Percentiles rank a stretch among this genome's conserved stretches.
Conservation (phyloP, 148 eudicot genomes). For the Selenicereus undatus region DNA sequence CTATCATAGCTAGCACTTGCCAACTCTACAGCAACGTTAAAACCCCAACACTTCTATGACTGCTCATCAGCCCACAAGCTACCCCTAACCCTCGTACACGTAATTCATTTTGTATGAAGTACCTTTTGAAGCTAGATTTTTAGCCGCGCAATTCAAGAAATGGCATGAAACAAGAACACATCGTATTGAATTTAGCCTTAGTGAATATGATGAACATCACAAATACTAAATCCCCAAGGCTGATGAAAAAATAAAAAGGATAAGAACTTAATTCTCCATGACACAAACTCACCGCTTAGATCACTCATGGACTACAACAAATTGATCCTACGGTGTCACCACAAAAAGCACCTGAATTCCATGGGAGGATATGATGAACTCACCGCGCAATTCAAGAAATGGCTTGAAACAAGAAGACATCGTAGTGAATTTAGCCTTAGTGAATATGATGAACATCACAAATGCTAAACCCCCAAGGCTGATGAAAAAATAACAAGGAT, state of each 20-base stretch:
- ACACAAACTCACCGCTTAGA: not conserved
- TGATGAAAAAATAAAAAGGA: not conserved
- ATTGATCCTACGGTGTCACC: not conserved
- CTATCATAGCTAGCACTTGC: not conserved
- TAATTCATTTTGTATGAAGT: not conserved
- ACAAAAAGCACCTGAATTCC: not conserved
- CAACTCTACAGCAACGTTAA: not conserved
- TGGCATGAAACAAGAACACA: not conserved
- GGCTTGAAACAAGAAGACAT: not conserved
- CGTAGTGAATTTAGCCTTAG: not conserved
- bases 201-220: not conserved
- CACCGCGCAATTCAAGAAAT: not conserved
- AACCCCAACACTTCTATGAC: not conserved
- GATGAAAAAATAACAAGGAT: not conserved
- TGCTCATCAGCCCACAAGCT: not conserved
- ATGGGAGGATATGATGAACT: not conserved
- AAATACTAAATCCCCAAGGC: not conserved
- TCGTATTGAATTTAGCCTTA: not conserved
- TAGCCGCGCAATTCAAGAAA: not conserved
- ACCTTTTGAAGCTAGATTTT: not conserved
- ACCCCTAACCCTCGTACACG: not conserved
- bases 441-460: not conserved
- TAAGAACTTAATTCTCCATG: not conserved
- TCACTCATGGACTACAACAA: not conserved
- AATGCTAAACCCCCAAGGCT: not conserved